A percentile compares a stretch with the other conserved stretches of the same genome.
These are phyloP conservation scores for Penicillium goetzii DNA, from an alignment of 495 filamentous ascomycete genomes.

Conservation along the genomic window DNA sequence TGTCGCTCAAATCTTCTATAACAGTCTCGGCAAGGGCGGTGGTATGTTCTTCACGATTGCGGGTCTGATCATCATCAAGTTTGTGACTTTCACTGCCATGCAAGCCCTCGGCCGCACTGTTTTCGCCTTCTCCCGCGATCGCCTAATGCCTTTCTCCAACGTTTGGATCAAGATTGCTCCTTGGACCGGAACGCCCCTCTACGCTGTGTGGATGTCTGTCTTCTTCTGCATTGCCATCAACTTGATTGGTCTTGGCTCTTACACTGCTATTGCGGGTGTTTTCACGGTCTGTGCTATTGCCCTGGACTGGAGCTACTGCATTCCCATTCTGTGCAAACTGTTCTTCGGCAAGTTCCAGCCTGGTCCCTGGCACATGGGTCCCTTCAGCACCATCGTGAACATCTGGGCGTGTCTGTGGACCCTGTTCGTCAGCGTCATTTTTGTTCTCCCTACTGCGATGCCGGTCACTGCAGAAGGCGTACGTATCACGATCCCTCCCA, in stretches of 20 bases:
- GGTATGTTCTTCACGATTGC: slow-evolving; percentile 64
- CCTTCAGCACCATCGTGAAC: slow-evolving; percentile 50
- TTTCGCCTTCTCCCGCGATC: slow-evolving; percentile 65
- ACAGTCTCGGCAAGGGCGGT: slow-evolving; percentile 59
- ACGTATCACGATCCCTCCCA: slow-evolving; percentile 16
- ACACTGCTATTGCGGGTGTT: slow-evolving; percentile 62
- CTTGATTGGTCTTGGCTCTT: slow-evolving; percentile 64
- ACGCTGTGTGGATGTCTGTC: slow-evolving; percentile 63
- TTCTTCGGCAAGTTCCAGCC: slow-evolving; percentile 58
- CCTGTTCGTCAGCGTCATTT: slow-evolving; percentile 62
- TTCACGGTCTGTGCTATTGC: slow-evolving; percentile 68
- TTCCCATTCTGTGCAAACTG: slow-evolving; percentile 66
- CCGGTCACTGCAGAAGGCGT: slow-evolving; percentile 54
- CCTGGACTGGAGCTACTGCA: slow-evolving; percentile 65
- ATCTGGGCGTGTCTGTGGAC: slow-evolving; percentile 62
- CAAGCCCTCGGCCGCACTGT: slow-evolving; percentile 64
- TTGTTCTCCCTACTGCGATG: slow-evolving; percentile 59
- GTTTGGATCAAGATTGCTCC: slow-evolving; percentile 58
- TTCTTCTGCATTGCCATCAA: slow-evolving; percentile 62
- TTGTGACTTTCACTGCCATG: slow-evolving; percentile 64
- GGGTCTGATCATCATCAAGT: slow-evolving; percentile 55
- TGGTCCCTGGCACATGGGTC: slow-evolving; percentile 65
- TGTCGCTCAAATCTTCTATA: slow-evolving; percentile 67
- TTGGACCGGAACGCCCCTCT: slow-evolving; percentile 61
- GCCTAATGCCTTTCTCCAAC: slow-evolving; percentile 56